phyloP scores from a whole-genome alignment of 2,329 filamentous ascomycete species.

The Paracamarosporium sp. region DNA sequence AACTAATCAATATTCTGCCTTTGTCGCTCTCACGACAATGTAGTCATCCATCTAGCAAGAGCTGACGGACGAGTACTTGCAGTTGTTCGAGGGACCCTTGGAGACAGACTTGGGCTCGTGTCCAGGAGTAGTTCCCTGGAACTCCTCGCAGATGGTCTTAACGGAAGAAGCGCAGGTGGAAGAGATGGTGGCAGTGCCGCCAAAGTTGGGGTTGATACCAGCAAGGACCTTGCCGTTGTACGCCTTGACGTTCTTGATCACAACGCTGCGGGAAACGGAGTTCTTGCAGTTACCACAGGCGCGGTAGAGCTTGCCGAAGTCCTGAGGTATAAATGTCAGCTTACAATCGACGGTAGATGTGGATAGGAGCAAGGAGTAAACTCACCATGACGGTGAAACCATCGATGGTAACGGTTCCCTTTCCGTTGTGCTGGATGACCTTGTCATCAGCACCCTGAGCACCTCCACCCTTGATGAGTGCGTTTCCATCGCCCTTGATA shows the following conservation, averaged over 20 bases:
- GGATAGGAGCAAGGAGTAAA: not conserved
- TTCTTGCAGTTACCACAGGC: constrained; percentile 59
- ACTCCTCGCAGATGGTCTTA: constrained; percentile 45
- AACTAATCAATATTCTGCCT: not conserved
- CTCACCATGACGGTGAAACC: constrained; percentile 30
- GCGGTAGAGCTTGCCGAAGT: constrained; percentile 55
- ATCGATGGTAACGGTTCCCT: constrained; percentile 48
- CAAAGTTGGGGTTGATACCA: constrained; percentile 62
- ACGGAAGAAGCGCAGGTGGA: constrained; percentile 30
- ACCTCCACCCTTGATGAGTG: constrained; percentile 50
- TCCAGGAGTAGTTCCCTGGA: constrained; percentile 30
- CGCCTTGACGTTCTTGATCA: constrained; percentile 54
- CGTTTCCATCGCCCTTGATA: constrained; percentile 46
- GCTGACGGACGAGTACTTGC: constrained; percentile 6
- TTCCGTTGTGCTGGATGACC: constrained; percentile 50
- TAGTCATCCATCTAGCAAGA: not conserved
- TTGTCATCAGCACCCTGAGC: constrained; percentile 49
- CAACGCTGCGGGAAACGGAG: constrained; percentile 51
- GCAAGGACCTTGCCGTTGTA: constrained; percentile 50
- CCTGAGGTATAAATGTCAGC: constrained; percentile 23
- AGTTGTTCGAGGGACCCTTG: constrained; percentile 7
- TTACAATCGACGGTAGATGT: not conserved
- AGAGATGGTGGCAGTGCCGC: constrained; percentile 51
- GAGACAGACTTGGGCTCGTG: constrained; percentile 3
- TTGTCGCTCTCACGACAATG: not conserved